Conservation (phyloP, 495 filamentous ascomycete genomes). For the Trichoderma erinaceum region DNA sequence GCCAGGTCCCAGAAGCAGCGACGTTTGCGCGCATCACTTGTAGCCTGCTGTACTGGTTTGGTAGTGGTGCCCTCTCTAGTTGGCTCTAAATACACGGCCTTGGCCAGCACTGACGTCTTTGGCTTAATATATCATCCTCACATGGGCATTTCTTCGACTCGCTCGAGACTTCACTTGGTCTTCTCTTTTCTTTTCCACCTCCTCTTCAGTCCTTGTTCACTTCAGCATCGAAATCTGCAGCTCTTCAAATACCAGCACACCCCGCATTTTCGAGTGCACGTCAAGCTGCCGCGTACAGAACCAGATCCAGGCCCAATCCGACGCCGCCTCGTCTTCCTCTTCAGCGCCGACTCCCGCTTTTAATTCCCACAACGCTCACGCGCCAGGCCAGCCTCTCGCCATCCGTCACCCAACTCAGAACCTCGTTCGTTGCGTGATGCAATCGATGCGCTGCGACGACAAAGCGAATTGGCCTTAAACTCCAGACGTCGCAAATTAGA, state of each 20-base stretch:
- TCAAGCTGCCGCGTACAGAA: no score
- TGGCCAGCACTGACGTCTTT: no score
- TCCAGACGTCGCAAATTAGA: background rate
- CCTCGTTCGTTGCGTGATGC: slow-evolving; percentile 3
- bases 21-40: no score
- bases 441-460: background rate
- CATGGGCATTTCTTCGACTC: background rate
- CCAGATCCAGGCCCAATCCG: no score
- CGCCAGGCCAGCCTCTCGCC: background rate
- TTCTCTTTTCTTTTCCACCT: background rate
- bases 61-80: no score
- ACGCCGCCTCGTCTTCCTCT: background rate
- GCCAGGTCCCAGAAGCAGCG: no score
- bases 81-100: no score
- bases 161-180: background rate
- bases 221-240: background rate
- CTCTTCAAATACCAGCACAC: background rate
- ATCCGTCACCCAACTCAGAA: background rate
- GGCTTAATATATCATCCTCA: no score
- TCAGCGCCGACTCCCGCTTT: background rate
- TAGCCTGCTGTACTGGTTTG: no score
- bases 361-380: background rate
- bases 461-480: background rate
- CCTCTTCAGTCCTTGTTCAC: background rate
- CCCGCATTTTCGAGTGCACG: background rate